Base-by-base conservation (phyloP, 1,284 basidiomycete genomes). In the Cystobasidiaceae sp. region DNA sequence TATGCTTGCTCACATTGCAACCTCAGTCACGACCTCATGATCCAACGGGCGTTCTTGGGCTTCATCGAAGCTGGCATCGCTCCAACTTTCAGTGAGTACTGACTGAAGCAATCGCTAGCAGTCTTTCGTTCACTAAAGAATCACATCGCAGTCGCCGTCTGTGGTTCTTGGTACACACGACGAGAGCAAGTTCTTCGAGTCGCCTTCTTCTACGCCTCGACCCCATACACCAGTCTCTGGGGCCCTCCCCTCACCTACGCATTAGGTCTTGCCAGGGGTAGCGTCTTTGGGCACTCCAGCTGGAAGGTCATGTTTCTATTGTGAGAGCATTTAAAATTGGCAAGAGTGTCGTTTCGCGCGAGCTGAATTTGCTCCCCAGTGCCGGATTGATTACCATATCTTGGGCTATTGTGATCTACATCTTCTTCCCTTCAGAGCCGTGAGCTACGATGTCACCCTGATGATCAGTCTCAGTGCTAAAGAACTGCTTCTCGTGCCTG, bases 271-370 rank as follows among this genome's bases (percentile, higher is more conserved):
- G n/a, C 21, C 32, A 30, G 23, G 4, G n/a, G 49, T 9, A 19
- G 28, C 4, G 7, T 19, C 6, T 51, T 51, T 51, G 49, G 49
- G 17, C 28, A 30, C 7, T 51, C 49, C 3, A 51, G 49, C 28
- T 51, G 49, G 52, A 56, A 56, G 23, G 52, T 51, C 49, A 51
- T 51, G 49, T 51, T 51, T 19, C 28, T 51, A 19, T 51, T 51
- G 49, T 51, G n/a, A 4, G n/a, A n/a, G n/a, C n/a, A n/a, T n/a
- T n/a, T n/a, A n/a, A n/a, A n/a, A n/a, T n/a, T n/a, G n/a, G n/a
- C n/a, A n/a, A n/a, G n/a, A n/a, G n/a, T n/a, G n/a, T n/a, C n/a
- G 49, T 51, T 15, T 50, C 9, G 9, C 19, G 19, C 11, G 11
- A 13, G 19, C 27, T 23, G 48, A 50, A n/a, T n/a, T n/a, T n/a